phyloP scores from a whole-genome alignment of 2,329 filamentous ascomycete species.

The Cladosporium sphaerospermum region DNA sequence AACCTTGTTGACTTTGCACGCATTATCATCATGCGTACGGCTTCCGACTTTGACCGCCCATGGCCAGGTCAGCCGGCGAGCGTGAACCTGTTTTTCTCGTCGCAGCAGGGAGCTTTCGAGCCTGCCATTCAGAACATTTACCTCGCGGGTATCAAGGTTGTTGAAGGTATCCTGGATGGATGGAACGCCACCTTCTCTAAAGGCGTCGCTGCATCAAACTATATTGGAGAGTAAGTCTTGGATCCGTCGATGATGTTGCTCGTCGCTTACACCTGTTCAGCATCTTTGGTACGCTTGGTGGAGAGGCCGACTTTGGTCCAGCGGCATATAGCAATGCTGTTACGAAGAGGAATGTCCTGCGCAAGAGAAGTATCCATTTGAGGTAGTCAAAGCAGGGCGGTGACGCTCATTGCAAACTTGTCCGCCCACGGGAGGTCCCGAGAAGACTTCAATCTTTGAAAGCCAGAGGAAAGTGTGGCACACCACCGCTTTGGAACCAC shows the following conservation, averaged over 20 bases:
- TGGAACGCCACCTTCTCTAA: slow-evolving; percentile 55
- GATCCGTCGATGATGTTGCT: slow-evolving; percentile 33
- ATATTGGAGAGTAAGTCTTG: slow-evolving; percentile 38
- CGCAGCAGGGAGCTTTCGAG: slow-evolving; percentile 57
- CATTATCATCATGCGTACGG: slow-evolving; percentile 62
- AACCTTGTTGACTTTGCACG: slow-evolving; percentile 59
- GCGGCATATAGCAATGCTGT: slow-evolving; percentile 21
- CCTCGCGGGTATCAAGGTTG: slow-evolving; percentile 57
- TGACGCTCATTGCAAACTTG: too few relatives aligned
- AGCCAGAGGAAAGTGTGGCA: too few relatives aligned
- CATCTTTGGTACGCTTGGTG: slow-evolving; percentile 63
- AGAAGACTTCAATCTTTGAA: too few relatives aligned
- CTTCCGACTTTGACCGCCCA: slow-evolving; percentile 66
- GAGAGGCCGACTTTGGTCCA: slow-evolving; percentile 26
- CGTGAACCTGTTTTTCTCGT: slow-evolving; percentile 53
- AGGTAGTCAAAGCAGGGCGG: slow-evolving; percentile 21
- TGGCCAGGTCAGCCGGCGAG: slow-evolving; percentile 51
- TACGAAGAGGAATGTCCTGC: slow-evolving; percentile 23
- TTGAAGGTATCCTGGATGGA: slow-evolving; percentile 54
- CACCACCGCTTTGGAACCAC: too few relatives aligned
- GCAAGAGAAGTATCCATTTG: slow-evolving; percentile 17
- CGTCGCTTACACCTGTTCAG: slow-evolving; percentile 32
- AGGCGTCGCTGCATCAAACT: slow-evolving; percentile 57
- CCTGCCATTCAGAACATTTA: slow-evolving; percentile 62
- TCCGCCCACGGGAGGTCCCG: too few relatives aligned